These are phyloP conservation scores for Blastobotrys illinoisensis DNA, from an alignment of 1,139 yeast species.

Conservation along the genomic window DNA sequence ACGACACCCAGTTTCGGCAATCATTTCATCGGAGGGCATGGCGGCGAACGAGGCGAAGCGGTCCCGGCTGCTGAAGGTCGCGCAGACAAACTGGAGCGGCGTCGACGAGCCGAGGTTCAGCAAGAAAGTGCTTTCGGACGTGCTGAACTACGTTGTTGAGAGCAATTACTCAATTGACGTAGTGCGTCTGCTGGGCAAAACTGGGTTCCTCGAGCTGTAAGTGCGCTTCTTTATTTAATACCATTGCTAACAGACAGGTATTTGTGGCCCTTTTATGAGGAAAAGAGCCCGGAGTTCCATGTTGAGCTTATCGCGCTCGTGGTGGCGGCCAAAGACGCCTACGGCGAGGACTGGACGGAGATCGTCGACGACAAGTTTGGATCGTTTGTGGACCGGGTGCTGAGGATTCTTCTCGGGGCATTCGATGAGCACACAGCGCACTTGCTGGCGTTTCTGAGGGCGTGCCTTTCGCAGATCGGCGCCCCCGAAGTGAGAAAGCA, in stretches of 20 bases:
- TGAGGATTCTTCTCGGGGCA: constrained; percentile 18
- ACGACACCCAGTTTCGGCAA: neutral
- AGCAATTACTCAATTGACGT: neutral
- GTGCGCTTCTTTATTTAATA: constrained; percentile 3
- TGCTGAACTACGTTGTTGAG: constrained; percentile 8
- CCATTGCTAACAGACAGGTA: constrained; percentile 16
- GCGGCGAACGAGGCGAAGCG: neutral
- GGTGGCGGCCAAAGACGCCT: neutral
- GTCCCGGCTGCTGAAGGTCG: constrained; percentile 1
- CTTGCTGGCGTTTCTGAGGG: constrained; percentile 26
- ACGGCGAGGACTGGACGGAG: neutral
- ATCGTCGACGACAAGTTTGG: constrained; percentile 21
- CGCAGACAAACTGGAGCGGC: constrained; percentile 2
- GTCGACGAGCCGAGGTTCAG: neutral
- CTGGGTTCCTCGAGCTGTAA: constrained; percentile 21
- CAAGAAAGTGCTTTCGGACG: constrained; percentile 7
- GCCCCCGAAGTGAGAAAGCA: constrained; percentile 24
- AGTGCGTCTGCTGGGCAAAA: constrained; percentile 16
- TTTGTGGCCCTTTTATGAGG: constrained; percentile 41
- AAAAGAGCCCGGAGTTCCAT: constrained; percentile 39
- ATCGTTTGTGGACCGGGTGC: constrained; percentile 26
- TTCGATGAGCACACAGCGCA: constrained; percentile 11
- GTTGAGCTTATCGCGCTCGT: constrained; percentile 34
- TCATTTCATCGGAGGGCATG: too few relatives aligned
- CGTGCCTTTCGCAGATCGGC: constrained; percentile 26